Base-by-base conservation (phyloP, 768 basidiomycete genomes). In the Clavulina sp. region DNA sequence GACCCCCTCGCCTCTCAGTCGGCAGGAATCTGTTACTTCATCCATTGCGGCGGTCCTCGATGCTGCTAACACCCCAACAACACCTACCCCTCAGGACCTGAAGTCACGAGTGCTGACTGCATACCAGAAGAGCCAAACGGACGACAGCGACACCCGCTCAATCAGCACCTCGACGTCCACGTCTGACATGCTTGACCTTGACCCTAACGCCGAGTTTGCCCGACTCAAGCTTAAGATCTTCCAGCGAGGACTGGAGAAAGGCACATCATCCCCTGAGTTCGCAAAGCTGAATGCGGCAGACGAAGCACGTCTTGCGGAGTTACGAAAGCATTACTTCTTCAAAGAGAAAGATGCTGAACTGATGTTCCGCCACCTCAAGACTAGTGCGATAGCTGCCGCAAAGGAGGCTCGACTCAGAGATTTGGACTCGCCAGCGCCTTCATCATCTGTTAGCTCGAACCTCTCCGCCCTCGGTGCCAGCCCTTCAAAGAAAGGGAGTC, bases 291-390 rank as follows among this genome's bases (percentile, higher is more conserved):
- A 38, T 9, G 34, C 34, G 34, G 9, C 19, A 38, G 34, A 38
- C 9, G 16, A 28, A 16, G 26, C 13, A 46, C 74, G 68, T 36
- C 62, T 84, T 36, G 61, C 66, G 41, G 63, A 60, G 23, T 60
- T 77, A 24, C 72, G 73, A 59, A 65, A 67, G 23, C 69, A 80
- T 61, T 84, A 84, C 57, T 73, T 85, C 52, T 88, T 89, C 59
- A 71, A 83, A 52, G 70, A 75, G 57, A 68, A 66, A 51, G 79
- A 82, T 54, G 84, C 83, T 1, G 71, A 81, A 58, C 68, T 64
- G 3, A 61, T 70, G 23, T 84, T 79, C 63, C 68, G 63, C 28
- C 63, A 65, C 18, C 75, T 79, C 60, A 73, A 75, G 28, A 64
- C 73, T 40, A 74, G 74, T 57, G 67, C 64, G 21, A 71, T 78